Evolutionary conservation across 768 basidiomycete genomes (phyloP).

Genomic region (Nidula microcarpa): DNA sequence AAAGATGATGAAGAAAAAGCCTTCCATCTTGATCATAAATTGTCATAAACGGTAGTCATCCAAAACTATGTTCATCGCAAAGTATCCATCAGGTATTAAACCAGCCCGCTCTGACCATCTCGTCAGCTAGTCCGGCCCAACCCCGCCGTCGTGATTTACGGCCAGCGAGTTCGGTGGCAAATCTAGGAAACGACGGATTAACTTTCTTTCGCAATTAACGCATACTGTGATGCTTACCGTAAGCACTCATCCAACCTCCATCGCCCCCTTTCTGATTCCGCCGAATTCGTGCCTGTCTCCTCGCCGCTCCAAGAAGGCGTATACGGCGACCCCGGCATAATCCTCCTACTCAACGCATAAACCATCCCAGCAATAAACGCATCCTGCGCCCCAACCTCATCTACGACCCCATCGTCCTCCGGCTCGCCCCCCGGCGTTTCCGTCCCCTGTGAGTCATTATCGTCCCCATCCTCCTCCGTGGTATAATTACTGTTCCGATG

Average conservation of each 20-base stretch:
- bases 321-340: constrained; percentile 77
- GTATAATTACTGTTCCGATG: constrained; percentile 26
- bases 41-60: too few species aligned
- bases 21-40: too few species aligned
- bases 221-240: constrained; percentile 42
- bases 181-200: constrained; percentile 36
- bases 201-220: not conserved
- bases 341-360: constrained; percentile 67
- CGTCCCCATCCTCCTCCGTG: constrained; percentile 38
- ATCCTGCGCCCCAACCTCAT: constrained; percentile 77
- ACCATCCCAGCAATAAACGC: constrained; percentile 90
- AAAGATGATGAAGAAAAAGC: too few species aligned
- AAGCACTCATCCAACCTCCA: constrained; percentile 86
- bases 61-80: too few species aligned
- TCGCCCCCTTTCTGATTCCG: constrained; percentile 44
- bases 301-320: constrained; percentile 50
- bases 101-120: constrained; percentile 77
- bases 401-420: constrained; percentile 43
- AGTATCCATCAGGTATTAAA: constrained; percentile 43
- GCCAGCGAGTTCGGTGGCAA: constrained; percentile 81
- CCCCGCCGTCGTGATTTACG: constrained; percentile 60
- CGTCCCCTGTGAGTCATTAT: constrained; percentile 57
- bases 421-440: constrained; percentile 43
- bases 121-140: constrained; percentile 69
- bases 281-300: constrained; percentile 17